Percentiles rank a stretch among this genome's conserved stretches.
phyloP scores from a whole-genome alignment of 306 rosid species.

The Parietaria judaica region DNA sequence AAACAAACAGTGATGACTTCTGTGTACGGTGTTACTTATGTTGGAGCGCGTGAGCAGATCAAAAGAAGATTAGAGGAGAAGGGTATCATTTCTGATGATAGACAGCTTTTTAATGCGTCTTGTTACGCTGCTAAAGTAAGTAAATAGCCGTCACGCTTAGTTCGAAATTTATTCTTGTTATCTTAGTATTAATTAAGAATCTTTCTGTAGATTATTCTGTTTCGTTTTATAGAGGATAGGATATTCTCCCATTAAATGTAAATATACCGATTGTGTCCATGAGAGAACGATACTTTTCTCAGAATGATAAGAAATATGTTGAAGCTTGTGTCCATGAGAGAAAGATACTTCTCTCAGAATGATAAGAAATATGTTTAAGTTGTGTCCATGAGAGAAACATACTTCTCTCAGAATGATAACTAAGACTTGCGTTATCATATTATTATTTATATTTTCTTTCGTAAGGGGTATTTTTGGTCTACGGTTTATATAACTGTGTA shows the following conservation, averaged over 20 bases:
- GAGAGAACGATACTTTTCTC: too few species aligned
- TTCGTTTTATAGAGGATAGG: too few species aligned
- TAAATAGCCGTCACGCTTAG: slow-evolving; percentile 3
- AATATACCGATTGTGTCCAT: too few species aligned
- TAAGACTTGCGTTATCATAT: too few species aligned
- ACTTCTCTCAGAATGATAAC: too few species aligned
- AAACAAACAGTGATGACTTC: slow-evolving; percentile 93
- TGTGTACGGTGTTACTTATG: slow-evolving; percentile 76
- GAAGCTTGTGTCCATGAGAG: background rate
- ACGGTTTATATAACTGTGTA: too few species aligned
- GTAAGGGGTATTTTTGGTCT: too few species aligned
- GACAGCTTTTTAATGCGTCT: slow-evolving; percentile 52
- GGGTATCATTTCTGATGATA: slow-evolving; percentile 65
- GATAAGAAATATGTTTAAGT: too few species aligned
- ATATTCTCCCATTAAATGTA: too few species aligned
- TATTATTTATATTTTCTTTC: background rate
- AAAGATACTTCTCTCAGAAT: too few species aligned
- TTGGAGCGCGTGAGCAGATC: slow-evolving; percentile 89
- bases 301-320: background rate
- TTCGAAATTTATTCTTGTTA: too few species aligned
- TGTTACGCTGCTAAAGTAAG: slow-evolving; percentile 86
- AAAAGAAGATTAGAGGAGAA: slow-evolving; percentile 79
- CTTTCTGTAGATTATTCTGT: slow-evolving; percentile 1
- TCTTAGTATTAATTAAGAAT: background rate
- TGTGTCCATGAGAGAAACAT: too few species aligned